These are phyloP conservation scores for Diospyros kaki DNA, from an alignment of 148 eudicot genomes.

Conservation along the genomic window DNA sequence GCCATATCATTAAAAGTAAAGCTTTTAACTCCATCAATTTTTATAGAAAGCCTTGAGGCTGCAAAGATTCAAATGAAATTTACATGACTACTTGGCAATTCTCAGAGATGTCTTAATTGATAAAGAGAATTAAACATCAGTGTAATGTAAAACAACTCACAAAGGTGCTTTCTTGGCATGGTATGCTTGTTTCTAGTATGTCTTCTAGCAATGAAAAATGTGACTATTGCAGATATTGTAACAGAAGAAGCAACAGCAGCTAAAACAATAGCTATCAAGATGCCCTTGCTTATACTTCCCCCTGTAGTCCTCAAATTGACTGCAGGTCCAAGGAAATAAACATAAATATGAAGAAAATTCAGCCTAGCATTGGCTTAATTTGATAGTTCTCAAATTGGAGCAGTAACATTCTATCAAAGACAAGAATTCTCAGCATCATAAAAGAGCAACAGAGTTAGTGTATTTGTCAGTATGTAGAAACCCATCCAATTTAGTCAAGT, in stretches of 20 bases:
- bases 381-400: not conserved
- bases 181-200: constrained; percentile 22
- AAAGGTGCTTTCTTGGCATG: constrained; percentile 31
- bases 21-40: constrained; percentile 74
- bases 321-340: constrained; percentile 18
- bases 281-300: constrained; percentile 39
- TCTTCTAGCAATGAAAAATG: constrained; percentile 42
- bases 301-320: constrained; percentile 27
- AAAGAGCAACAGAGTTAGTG: not conserved
- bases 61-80: constrained; percentile 23
- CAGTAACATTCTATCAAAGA: not conserved
- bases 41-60: constrained; percentile 64
- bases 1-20: constrained; percentile 68
- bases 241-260: constrained; percentile 36
- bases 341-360: not conserved
- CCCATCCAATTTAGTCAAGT: constrained; percentile 1
- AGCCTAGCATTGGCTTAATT: not conserved
- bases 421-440: not conserved
- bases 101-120: not conserved
- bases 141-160: constrained; percentile 39
- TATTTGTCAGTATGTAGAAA: not conserved
- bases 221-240: constrained; percentile 31
- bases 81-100: not conserved
- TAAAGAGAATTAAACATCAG: not conserved
- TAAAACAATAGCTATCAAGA: constrained; percentile 38